Conservation (phyloP, 176 grass and related monocot species). For the Avena sativa region DNA sequence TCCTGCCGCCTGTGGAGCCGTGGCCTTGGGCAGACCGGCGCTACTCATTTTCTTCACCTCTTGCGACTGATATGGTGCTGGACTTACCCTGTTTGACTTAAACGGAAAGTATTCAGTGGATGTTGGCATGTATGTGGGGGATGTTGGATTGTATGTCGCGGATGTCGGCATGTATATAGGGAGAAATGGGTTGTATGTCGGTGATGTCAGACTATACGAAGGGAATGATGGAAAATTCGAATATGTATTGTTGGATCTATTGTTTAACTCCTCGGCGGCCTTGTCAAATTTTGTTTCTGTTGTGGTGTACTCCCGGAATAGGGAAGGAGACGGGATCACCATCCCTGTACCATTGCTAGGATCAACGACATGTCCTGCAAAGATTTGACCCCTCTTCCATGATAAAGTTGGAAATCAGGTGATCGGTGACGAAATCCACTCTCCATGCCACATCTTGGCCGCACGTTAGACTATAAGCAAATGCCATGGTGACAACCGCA, state of each 20-base stretch:
- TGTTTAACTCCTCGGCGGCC: background rate
- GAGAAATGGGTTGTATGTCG: background rate
- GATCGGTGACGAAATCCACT: slow-evolving; percentile 21
- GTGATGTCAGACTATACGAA: background rate
- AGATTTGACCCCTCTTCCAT: background rate
- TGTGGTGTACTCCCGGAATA: background rate
- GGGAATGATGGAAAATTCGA: background rate
- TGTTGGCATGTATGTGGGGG: background rate
- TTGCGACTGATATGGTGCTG: background rate
- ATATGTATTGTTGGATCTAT: background rate
- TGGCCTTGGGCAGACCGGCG: no score
- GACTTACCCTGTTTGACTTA: background rate
- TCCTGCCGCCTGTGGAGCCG: no score
- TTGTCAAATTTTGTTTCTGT: background rate
- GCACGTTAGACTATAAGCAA: background rate
- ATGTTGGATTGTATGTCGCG: background rate
- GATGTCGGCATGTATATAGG: background rate
- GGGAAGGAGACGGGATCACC: background rate
- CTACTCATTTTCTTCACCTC: no score
- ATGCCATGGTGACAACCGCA: background rate
- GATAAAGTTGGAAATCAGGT: slow-evolving; percentile 18
- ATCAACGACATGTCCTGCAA: slow-evolving; percentile 1
- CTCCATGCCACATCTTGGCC: background rate
- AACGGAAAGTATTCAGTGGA: background rate
- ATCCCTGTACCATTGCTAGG: background rate